Evolutionary conservation across 768 basidiomycete genomes (phyloP).

Genomic region (Rhodosporidiobolus odoratus): DNA sequence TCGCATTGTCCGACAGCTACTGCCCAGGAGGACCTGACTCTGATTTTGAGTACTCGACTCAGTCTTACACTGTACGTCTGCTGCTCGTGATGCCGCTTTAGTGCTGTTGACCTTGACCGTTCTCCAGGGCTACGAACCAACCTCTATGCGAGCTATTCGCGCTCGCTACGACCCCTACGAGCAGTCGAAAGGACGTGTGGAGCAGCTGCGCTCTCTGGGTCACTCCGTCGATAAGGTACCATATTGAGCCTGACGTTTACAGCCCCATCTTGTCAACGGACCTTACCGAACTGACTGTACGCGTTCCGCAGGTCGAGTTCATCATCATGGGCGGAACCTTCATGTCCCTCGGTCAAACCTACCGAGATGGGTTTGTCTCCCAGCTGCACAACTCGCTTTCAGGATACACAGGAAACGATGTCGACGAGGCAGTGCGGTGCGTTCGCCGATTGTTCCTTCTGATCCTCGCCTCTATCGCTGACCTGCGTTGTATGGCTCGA

Average conservation of each 20-base stretch:
- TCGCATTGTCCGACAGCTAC: conserved; percentile 55
- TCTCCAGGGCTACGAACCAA: conserved; percentile 78
- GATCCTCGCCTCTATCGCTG: background rate
- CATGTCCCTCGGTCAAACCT: conserved; percentile 99
- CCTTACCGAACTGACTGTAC: conserved; percentile 43
- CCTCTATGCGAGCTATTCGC: conserved; percentile 97
- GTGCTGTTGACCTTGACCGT: conserved; percentile 3
- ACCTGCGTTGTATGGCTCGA: background rate
- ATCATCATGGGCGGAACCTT: conserved; percentile 79
- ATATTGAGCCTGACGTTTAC: too few species aligned
- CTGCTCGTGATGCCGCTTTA: background rate
- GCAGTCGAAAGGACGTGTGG: conserved; percentile 88
- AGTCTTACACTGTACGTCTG: conserved; percentile 52
- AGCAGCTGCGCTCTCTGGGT: conserved; percentile 90
- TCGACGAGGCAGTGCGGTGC: conserved; percentile 90
- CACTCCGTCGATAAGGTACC: conserved; percentile 92
- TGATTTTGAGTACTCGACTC: conserved; percentile 98
- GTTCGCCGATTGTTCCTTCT: background rate
- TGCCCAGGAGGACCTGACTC: conserved; percentile 99
- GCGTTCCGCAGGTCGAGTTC: conserved; percentile 22
- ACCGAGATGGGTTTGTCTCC: conserved; percentile 85
- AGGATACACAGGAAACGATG: conserved; percentile 81
- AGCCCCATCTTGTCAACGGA: fast-evolving
- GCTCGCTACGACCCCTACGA: conserved; percentile 96
- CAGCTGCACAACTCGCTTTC: conserved; percentile 95